phyloP scores from a whole-genome alignment of 1,139 yeast genomes.

The Yamadazyma triangularis region DNA sequence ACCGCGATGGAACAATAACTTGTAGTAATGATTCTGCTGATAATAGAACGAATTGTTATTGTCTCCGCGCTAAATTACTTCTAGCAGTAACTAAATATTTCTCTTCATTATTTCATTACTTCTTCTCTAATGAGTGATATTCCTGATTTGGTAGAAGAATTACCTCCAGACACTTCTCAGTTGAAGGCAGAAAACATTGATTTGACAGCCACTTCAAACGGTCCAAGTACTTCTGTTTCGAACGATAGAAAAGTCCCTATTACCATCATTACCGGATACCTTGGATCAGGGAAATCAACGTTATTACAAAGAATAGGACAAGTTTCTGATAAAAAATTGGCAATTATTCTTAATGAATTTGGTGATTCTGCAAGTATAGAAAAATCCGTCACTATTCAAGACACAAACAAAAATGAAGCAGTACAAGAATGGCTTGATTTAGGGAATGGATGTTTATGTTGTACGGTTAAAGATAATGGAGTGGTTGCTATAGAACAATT shows the following conservation, averaged over 20 bases:
- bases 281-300: conserved; percentile 95
- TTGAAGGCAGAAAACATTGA: conserved; percentile 10
- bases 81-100: neutral
- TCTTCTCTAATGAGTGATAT: conserved; percentile 9
- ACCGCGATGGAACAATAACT: no score
- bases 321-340: conserved; percentile 66
- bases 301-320: conserved; percentile 69
- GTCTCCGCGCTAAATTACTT: neutral
- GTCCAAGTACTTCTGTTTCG: conserved; percentile 9
- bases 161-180: conserved; percentile 7
- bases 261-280: conserved; percentile 88
- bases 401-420: conserved; percentile 43
- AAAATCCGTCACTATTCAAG: conserved; percentile 74
- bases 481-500: conserved; percentile 90
- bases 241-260: conserved; percentile 77
- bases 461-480: conserved; percentile 93
- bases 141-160: conserved; percentile 12
- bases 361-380: conserved; percentile 90
- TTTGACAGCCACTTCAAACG: conserved; percentile 7
- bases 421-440: conserved; percentile 94
- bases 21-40: no score
- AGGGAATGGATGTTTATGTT: conserved; percentile 95
- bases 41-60: neutral
- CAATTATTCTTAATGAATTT: conserved; percentile 87
- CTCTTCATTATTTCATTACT: no score